phyloP scores from a whole-genome alignment of 805 yeast genomes.

The Pichia insulana region DNA sequence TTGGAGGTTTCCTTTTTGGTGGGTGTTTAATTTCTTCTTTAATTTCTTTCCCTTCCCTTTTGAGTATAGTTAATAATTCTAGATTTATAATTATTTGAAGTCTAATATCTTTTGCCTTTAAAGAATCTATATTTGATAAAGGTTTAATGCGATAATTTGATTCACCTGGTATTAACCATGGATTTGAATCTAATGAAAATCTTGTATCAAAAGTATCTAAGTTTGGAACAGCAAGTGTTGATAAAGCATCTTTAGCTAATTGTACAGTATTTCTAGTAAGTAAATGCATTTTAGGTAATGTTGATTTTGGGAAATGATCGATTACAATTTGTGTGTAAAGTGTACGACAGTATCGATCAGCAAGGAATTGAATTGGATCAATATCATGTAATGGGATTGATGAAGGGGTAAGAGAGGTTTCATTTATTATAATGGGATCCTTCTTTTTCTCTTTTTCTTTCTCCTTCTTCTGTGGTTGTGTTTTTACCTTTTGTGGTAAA shows the following conservation, averaged over 20 bases:
- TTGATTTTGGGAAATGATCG: slow-evolving; percentile 25
- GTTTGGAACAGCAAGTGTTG: slow-evolving; percentile 14
- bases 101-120: slow-evolving; percentile 23
- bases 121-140: too few species aligned
- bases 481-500: too few species aligned
- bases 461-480: too few species aligned
- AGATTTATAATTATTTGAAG: slow-evolving; percentile 23
- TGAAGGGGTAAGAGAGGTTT: neutral
- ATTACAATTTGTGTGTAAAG: slow-evolving; percentile 22
- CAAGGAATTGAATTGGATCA: slow-evolving; percentile 23
- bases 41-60: neutral
- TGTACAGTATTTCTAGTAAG: slow-evolving; percentile 19
- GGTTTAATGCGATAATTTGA: neutral
- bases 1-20: neutral
- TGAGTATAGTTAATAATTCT: slow-evolving; percentile 20
- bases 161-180: too few species aligned
- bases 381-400: slow-evolving; percentile 9
- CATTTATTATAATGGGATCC: too few species aligned
- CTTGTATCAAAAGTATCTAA: slow-evolving; percentile 18
- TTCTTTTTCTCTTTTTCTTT: too few species aligned
- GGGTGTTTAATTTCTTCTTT: too few species aligned
- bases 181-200: slow-evolving; percentile 2
- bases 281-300: slow-evolving; percentile 23
- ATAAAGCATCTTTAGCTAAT: slow-evolving; percentile 16
- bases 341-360: slow-evolving; percentile 21